Percentiles rank a stretch among this genome's conserved stretches.
These are phyloP conservation scores for Thalassiosira hispida DNA, from an alignment of 352 stramenopile species.

Conservation along the genomic window DNA sequence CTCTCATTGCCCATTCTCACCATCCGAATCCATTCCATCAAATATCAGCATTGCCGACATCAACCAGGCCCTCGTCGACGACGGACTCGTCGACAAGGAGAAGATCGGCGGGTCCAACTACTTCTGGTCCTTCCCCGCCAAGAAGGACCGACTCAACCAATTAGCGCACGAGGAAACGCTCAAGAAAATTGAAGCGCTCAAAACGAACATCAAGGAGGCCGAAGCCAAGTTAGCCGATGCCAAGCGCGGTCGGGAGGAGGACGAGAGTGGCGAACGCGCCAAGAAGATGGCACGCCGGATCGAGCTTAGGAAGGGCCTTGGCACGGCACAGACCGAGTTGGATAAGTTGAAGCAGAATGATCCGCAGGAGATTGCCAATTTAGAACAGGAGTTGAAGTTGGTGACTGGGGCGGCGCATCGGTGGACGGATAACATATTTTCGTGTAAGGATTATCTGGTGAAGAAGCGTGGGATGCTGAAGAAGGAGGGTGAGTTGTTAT, in stretches of 20 bases:
- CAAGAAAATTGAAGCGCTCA: slow-evolving; percentile 54
- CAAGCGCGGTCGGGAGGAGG: slow-evolving; percentile 77
- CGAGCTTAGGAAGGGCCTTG: slow-evolving; percentile 50
- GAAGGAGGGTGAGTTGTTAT: slow-evolving; percentile 56
- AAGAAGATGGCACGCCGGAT: slow-evolving; percentile 63
- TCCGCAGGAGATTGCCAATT: slow-evolving; percentile 75
- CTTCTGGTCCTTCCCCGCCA: slow-evolving; percentile 83
- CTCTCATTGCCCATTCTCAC: background rate
- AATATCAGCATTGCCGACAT: slow-evolving; percentile 67
- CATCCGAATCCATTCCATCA: background rate
- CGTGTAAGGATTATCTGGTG: slow-evolving; percentile 76
- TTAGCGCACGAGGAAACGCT: slow-evolving; percentile 64
- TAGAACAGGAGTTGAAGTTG: slow-evolving; percentile 81
- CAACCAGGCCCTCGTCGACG: slow-evolving; percentile 77
- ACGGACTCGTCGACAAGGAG: slow-evolving; percentile 76
- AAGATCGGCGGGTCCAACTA: slow-evolving; percentile 86
- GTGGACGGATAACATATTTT: slow-evolving; percentile 86
- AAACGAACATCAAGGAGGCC: slow-evolving; percentile 58
- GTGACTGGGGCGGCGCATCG: slow-evolving; percentile 72
- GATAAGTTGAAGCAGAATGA: slow-evolving; percentile 82
- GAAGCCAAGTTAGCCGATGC: slow-evolving; percentile 66
- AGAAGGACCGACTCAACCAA: slow-evolving; percentile 74
- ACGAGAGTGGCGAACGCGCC: slow-evolving; percentile 49
- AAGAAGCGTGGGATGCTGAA: slow-evolving; percentile 83
- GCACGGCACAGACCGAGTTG: slow-evolving; percentile 51